These are phyloP conservation scores for Pinus taeda DNA, from an alignment of 75 land plant species.

Conservation along the genomic window DNA sequence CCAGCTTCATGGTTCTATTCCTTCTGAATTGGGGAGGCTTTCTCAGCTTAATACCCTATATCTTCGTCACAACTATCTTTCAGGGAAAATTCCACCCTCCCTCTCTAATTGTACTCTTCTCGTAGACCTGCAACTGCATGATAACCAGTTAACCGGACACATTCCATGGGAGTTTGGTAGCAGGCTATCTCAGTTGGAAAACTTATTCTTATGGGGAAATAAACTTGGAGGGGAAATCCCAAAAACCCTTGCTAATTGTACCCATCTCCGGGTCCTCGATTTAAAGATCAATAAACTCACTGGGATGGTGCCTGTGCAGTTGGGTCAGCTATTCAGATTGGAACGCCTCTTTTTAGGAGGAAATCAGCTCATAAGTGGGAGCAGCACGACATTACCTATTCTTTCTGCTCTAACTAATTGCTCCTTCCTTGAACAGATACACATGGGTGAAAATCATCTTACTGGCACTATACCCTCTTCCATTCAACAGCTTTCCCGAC, in stretches of 20 bases:
- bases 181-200: constrained; percentile 18
- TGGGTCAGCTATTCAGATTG: constrained; percentile 12
- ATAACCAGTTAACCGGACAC: constrained; percentile 36
- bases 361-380: constrained; percentile 39
- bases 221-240: constrained; percentile 42
- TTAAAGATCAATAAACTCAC: background rate
- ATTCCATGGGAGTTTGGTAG: constrained; percentile 45
- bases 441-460: constrained; percentile 19
- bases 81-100: constrained; percentile 23
- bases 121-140: constrained; percentile 47
- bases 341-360: constrained; percentile 12
- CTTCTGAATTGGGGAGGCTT: constrained; percentile 25
- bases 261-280: constrained; percentile 29
- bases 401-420: constrained; percentile 37
- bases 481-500: constrained; percentile 22
- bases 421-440: constrained; percentile 15
- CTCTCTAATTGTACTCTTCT: constrained; percentile 26
- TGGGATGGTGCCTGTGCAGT: constrained; percentile 13
- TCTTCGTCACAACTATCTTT: constrained; percentile 24
- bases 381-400: constrained; percentile 12
- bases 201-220: constrained; percentile 40
- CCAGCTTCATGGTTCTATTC: constrained; percentile 24
- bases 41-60: constrained; percentile 13
- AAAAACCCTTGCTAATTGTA: constrained; percentile 20
- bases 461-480: constrained; percentile 31